Percentiles rank a stretch among this genome's conserved stretches.
Conservation (phyloP, 1,139 yeast genomes). For the Blastobotrys apis region DNA sequence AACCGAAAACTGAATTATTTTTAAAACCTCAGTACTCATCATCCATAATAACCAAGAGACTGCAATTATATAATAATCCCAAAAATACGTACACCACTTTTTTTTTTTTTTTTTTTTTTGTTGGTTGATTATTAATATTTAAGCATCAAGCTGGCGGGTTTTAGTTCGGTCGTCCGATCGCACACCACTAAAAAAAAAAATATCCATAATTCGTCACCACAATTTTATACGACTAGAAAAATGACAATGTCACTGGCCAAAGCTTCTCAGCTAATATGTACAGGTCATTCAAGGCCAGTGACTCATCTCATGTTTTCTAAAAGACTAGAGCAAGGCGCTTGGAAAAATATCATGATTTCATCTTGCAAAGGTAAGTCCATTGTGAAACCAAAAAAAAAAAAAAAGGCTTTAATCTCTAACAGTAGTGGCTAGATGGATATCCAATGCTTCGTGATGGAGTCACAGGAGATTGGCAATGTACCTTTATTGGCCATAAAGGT, state of each 20-base stretch:
- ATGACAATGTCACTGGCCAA: constrained; percentile 25
- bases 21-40: no score
- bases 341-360: constrained; percentile 26
- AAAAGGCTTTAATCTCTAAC: not conserved
- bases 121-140: no score
- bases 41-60: no score
- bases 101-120: no score
- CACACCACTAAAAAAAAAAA: no score
- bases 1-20: no score
- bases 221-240: no score
- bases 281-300: constrained; percentile 41
- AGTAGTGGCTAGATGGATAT: constrained; percentile 37
- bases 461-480: constrained; percentile 41
- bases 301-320: constrained; percentile 35
- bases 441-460: constrained; percentile 39
- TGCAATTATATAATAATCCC: no score
- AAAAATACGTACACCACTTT: no score
- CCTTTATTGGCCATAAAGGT: constrained; percentile 39
- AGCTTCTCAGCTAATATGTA: constrained; percentile 36
- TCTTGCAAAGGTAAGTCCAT: constrained; percentile 35
- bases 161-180: no score
- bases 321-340: constrained; percentile 15
- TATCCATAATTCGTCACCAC: no score
- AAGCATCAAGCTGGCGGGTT: no score
- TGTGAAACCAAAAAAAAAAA: not conserved